Evolutionary conservation across 2,329 filamentous ascomycete genomes (phyloP), one percentile per base, ranked within the genome.

Genomic region (Fusarium citri): DNA sequence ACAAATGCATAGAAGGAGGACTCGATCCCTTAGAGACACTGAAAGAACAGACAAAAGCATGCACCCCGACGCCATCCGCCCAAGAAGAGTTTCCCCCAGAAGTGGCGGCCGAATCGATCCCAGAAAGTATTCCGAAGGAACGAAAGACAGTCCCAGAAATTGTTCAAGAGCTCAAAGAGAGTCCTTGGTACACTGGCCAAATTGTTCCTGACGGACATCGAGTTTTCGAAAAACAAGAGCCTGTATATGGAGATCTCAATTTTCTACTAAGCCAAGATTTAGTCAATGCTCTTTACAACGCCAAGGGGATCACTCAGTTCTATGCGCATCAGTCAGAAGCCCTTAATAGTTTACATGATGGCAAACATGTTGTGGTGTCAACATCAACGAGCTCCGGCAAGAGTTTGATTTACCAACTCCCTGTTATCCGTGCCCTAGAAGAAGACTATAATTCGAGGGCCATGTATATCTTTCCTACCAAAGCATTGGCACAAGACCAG

Each of bases 391-490:
- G 93, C 76, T 99, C 96, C 2, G 96, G 96, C 14, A 99, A 99
- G 79, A 98, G 94, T 8, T 83, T 99, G n/a, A 98, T 99, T 66
- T 99, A 98, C 76, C 96, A 99, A 76, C 87, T 99, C 18, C 96
- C 96, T 0, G 94, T 99, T 46, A 82, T 99, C 14, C 90, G 97
- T 76, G 92, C 93, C 51, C 83, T 99, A 4, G 95, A 99, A 78
- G 84, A 88, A 55, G 92, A 98, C 74, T 82, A 80, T 4, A 85
- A 90, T 59, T 92, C 93, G 11, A 86, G 96, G 73, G 96, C 96
- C 4, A 94, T 99, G 90, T 98, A 98, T 78, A 97, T 99, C 37
- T 99, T 99, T 66, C 96, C 96, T 0, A 99, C 96, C 0, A 99
- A 99, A 80, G 96, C 96, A 2, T 82, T 99, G 18, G 95, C 96